Evolutionary conservation across 2,329 filamentous ascomycete genomes (phyloP).

Genomic region (Cercospora sp.): DNA sequence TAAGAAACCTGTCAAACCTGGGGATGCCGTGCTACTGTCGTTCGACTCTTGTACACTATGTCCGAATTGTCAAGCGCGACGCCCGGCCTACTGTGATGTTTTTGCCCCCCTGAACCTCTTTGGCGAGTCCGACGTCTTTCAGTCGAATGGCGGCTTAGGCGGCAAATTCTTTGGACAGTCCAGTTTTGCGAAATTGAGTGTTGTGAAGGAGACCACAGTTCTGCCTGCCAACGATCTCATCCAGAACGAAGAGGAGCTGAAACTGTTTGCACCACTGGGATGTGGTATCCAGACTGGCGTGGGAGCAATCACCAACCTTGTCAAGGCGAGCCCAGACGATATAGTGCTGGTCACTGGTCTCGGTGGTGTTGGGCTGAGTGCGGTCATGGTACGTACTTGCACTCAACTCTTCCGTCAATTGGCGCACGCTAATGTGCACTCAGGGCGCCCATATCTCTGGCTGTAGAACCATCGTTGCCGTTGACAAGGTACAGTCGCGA

Average conservation of each 20-base stretch:
- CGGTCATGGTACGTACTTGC: conserved; percentile 39
- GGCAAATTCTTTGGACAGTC: conserved; percentile 35
- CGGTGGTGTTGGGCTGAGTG: conserved; percentile 35
- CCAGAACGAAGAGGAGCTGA: conserved; percentile 29
- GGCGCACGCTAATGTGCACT: neutral
- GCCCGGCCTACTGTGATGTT: conserved; percentile 30
- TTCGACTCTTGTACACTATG: conserved; percentile 30
- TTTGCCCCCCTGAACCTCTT: conserved; percentile 27
- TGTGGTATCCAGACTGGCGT: conserved; percentile 36
- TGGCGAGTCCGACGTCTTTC: conserved; percentile 27
- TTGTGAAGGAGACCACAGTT: conserved; percentile 31
- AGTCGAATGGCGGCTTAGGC: conserved; percentile 21
- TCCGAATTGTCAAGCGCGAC: conserved; percentile 22
- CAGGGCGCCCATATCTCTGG: conserved; percentile 33
- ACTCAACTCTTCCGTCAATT: neutral
- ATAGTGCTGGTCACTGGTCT: conserved; percentile 31
- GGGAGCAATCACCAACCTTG: conserved; percentile 32
- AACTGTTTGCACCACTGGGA: conserved; percentile 31
- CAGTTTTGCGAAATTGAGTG: conserved; percentile 29
- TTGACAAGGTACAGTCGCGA: conserved; percentile 40
- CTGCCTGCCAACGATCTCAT: conserved; percentile 29
- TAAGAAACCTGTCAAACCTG: conserved; percentile 26
- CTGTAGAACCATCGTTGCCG: conserved; percentile 41
- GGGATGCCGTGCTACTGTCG: conserved; percentile 32
- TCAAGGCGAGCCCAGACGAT: conserved; percentile 28